phyloP scores from a whole-genome alignment of 139 green algal species.

The Volvox africanus region DNA sequence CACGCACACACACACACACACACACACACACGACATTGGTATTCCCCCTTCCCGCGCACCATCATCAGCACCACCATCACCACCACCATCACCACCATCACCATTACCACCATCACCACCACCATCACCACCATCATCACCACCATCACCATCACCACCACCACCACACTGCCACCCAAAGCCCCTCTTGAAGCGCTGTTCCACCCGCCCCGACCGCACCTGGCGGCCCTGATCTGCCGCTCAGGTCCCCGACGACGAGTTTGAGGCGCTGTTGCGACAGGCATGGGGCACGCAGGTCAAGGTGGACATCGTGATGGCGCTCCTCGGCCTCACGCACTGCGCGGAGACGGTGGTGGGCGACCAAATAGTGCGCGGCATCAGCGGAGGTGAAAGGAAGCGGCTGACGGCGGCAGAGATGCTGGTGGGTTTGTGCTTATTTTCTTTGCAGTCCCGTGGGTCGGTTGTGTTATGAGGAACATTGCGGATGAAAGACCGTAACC shows the following conservation, averaged over 20 bases:
- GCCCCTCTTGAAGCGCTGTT: not conserved
- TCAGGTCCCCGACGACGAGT: slow-evolving; percentile 38
- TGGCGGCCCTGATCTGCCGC: not conserved
- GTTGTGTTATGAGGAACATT: too few relatives aligned
- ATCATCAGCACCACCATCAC: not conserved
- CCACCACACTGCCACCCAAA: too few relatives aligned
- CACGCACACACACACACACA: too few relatives aligned
- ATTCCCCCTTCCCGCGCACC: too few relatives aligned
- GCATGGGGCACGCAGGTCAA: slow-evolving; percentile 42
- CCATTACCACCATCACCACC: too few relatives aligned
- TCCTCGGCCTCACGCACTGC: slow-evolving; percentile 51
- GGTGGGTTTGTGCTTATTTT: not conserved
- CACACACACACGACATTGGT: too few relatives aligned
- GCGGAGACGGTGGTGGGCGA: slow-evolving; percentile 81
- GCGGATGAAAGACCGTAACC: too few relatives aligned
- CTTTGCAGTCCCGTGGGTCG: too few relatives aligned
- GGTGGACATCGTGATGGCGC: slow-evolving; percentile 47
- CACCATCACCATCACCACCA: too few relatives aligned
- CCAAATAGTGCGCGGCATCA: slow-evolving; percentile 78
- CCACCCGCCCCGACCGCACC: not conserved
- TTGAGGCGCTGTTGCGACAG: slow-evolving; percentile 30
- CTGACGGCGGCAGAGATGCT: slow-evolving; percentile 85
- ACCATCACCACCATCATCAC: too few relatives aligned
- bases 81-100: too few relatives aligned
- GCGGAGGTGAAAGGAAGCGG: slow-evolving; percentile 83